Conservation (phyloP, 2,329 filamentous ascomycete species). For the Leptosphaerulina australis region DNA sequence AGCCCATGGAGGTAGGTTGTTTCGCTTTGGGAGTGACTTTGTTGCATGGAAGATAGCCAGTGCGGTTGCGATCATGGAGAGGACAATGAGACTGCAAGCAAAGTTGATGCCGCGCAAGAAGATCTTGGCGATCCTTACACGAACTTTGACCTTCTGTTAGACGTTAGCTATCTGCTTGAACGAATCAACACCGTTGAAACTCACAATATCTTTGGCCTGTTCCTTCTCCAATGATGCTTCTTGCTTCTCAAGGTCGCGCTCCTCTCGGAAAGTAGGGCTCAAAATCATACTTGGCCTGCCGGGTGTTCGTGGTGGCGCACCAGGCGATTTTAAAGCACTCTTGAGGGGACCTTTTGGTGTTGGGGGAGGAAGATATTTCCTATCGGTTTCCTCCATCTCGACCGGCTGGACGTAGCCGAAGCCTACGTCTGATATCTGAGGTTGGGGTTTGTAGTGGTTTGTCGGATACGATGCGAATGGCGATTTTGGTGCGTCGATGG, state of each 20-base stretch:
- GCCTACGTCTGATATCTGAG: conserved; percentile 83
- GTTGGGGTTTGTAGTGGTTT: conserved; percentile 63
- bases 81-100: conserved; percentile 92
- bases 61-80: conserved; percentile 86
- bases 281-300: conserved; percentile 71
- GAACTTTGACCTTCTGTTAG: conserved; percentile 83
- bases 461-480: conserved; percentile 59
- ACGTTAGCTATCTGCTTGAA: conserved; percentile 43
- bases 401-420: conserved; percentile 81
- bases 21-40: conserved; percentile 72
- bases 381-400: conserved; percentile 60
- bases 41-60: conserved; percentile 94
- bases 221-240: conserved; percentile 82
- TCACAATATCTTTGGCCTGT: conserved; percentile 85
- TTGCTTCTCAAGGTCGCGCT: conserved; percentile 83
- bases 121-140: conserved; percentile 91
- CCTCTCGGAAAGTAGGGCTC: conserved; percentile 90
- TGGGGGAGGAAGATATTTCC: conserved; percentile 59
- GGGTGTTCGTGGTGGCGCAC: conserved; percentile 70
- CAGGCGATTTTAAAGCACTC: conserved; percentile 87
- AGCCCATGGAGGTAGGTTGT: conserved; percentile 85
- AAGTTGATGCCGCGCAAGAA: conserved; percentile 96
- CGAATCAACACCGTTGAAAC: conserved; percentile 45
- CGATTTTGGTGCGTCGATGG: conserved; percentile 63
- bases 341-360: conserved; percentile 78